Conservation (phyloP, 2,329 filamentous ascomycete genomes). For the Macrophomina phaseolina region DNA sequence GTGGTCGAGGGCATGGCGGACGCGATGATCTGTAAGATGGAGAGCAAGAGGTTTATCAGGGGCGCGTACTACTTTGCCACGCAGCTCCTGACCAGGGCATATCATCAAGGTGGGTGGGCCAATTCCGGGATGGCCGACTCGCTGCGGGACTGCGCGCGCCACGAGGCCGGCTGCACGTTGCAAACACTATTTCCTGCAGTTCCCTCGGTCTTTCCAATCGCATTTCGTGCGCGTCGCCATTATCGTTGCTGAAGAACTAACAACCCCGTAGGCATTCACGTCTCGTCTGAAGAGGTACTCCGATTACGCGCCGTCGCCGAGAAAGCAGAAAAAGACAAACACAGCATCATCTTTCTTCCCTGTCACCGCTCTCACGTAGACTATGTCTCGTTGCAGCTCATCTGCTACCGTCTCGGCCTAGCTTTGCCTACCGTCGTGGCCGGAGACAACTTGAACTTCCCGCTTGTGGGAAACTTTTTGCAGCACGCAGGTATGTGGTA, state of each 20-base stretch:
- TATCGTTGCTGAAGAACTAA: neutral
- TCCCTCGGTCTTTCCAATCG: neutral
- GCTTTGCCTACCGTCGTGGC: slow-evolving; percentile 90
- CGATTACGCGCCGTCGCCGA: slow-evolving; percentile 81
- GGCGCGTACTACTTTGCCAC: slow-evolving; percentile 89
- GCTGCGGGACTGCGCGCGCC: neutral
- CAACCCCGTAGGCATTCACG: slow-evolving; percentile 70
- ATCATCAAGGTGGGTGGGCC: slow-evolving; percentile 76
- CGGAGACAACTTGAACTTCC: slow-evolving; percentile 95
- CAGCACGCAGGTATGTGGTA: slow-evolving; percentile 75
- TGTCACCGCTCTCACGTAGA: slow-evolving; percentile 96
- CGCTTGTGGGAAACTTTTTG: slow-evolving; percentile 84
- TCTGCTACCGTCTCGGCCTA: slow-evolving; percentile 91
- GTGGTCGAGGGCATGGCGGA: slow-evolving; percentile 87
- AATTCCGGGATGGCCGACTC: neutral
- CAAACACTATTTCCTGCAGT: no score
- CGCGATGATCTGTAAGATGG: slow-evolving; percentile 99
- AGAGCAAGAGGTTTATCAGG: slow-evolving; percentile 90
- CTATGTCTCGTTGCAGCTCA: slow-evolving; percentile 92
- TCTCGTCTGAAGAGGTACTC: slow-evolving; percentile 91
- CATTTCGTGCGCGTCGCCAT: neutral
- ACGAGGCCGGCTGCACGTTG: no score
- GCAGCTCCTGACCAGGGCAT: slow-evolving; percentile 87
- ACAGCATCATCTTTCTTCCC: slow-evolving; percentile 94
- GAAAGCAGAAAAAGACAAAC: slow-evolving; percentile 81